Percentiles rank a stretch among this genome's conserved stretches.
phyloP scores from a whole-genome alignment of 2,329 filamentous ascomycete genomes.

The Cadophora luteo-olivacea region DNA sequence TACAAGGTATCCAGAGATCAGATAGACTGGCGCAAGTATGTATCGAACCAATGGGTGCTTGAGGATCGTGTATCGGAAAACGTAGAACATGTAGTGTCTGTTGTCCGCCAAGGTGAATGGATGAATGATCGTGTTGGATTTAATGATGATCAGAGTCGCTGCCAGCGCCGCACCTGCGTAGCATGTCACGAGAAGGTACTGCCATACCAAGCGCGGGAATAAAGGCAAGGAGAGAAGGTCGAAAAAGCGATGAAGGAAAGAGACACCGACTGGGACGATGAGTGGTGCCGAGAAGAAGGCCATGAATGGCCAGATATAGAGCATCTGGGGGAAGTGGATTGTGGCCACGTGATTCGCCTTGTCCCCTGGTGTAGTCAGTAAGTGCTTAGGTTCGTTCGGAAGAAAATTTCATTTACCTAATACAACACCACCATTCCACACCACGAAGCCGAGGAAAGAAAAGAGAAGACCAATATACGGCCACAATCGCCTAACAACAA shows the following conservation, averaged over 20 bases:
- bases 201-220: conserved; percentile 34
- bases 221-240: conserved; percentile 39
- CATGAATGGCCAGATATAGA: conserved; percentile 93
- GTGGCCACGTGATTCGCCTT: conserved; percentile 94
- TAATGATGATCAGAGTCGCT: conserved; percentile 59
- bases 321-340: conserved; percentile 87
- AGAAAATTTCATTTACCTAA: conserved; percentile 65
- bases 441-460: conserved; percentile 76
- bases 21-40: conserved; percentile 72
- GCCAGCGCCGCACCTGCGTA: conserved; percentile 23
- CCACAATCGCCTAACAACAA: conserved; percentile 57
- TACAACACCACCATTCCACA: conserved; percentile 91
- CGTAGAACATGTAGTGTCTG: conserved; percentile 95
- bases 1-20: conserved; percentile 70
- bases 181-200: conserved; percentile 22
- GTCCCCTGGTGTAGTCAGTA: conserved; percentile 66
- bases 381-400: background rate
- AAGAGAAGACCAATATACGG: conserved; percentile 67
- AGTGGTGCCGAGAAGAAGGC: conserved; percentile 89
- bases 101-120: conserved; percentile 97
- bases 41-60: conserved; percentile 69
- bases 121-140: conserved; percentile 91
- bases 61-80: conserved; percentile 84
- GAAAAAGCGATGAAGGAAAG: conserved; percentile 49
- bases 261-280: conserved; percentile 58